Conservation (phyloP, 345 rosid genomes). For the Syzygium grande region DNA sequence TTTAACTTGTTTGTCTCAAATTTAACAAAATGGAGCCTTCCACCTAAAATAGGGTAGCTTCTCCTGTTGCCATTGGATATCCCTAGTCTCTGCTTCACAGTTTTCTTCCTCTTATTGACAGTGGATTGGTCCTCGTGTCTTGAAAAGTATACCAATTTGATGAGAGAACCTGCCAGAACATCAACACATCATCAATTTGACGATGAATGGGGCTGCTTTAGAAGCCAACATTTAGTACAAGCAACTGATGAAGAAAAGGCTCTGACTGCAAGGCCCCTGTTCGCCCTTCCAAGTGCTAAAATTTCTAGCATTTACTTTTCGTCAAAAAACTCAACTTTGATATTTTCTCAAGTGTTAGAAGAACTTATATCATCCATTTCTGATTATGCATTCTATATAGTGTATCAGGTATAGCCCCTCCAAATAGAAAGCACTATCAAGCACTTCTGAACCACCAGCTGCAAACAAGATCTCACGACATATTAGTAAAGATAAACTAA, state of each 20-base stretch:
- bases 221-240: background rate
- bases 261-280: background rate
- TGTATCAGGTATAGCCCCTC: background rate
- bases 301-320: background rate
- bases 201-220: background rate
- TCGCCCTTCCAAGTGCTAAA: background rate
- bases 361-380: background rate
- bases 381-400: background rate
- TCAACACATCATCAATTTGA: background rate
- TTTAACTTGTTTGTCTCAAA: conserved; percentile 86
- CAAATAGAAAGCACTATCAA: background rate
- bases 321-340: background rate
- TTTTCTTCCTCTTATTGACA: conserved; percentile 64
- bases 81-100: conserved; percentile 66
- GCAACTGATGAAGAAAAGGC: background rate
- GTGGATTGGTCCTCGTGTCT: conserved; percentile 72
- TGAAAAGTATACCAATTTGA: conserved; percentile 93
- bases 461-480: background rate
- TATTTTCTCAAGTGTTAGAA: background rate
- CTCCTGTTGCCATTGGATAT: conserved; percentile 72
- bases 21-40: conserved; percentile 93
- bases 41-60: conserved; percentile 95
- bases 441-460: background rate
- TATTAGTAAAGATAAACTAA: background rate
- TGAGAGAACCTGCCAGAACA: conserved; percentile 73